Base-by-base conservation (phyloP, 805 yeast genomes). In the Saturnispora gosingensis region DNA sequence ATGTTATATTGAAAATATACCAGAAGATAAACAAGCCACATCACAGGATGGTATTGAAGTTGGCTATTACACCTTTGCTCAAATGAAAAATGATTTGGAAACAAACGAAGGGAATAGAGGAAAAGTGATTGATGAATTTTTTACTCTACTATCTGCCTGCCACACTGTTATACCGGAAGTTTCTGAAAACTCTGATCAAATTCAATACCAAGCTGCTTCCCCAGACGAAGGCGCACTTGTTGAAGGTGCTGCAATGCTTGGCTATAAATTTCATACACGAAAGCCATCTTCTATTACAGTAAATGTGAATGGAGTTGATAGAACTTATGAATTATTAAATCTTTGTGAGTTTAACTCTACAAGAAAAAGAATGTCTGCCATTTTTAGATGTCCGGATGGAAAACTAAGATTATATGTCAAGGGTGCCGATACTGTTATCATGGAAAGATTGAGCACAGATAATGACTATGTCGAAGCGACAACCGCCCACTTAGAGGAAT, bases 181-280 rank as follows among this genome's bases (percentile, higher is more conserved):
- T 18, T 76, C 75, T 54, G 81, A 74, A 1, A 87, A 85, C 0
- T 59, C 74, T 2, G 32, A 32, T 16, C 40, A 49, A 44, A 82
- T 93, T 56, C 90, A 88, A 65, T 93, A 95, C 66, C 99, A 93
- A 69, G 99, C 99, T 1, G 97, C 99, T 0, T 90, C 98, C 0
- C 99, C 99, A 0, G 99, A 93, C 71, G 99, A 95, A 72, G 99
- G 99, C 48, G 99, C 99, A 0, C 74, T 93, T 55, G 99, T 93
- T 2, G 89, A 90, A 60, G 99, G 99, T 53, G 98, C 96, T 16
- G 93, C 97, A 0, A 74, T 73, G 61, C 71, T 91, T 45, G 98
- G 97, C 0, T 93, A 85, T 64, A 81, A 77, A 56, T 95, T 93
- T 65, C 77, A 79, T 7, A 81, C 88, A 45, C 84, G 99, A 70